Base-by-base conservation (phyloP, 805 yeast genomes). In the Kazachstania taianensis region DNA sequence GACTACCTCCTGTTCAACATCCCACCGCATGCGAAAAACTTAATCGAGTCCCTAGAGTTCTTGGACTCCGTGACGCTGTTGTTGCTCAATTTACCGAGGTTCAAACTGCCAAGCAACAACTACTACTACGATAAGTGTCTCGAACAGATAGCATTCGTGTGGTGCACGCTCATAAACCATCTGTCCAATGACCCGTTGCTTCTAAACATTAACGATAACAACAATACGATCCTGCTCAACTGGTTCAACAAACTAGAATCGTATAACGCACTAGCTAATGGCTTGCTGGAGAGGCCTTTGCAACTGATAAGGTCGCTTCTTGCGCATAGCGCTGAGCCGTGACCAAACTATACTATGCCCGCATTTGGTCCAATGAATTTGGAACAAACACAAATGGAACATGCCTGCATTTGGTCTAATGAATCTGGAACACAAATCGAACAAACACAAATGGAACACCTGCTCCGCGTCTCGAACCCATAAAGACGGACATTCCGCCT, bases 81-180 rank as follows among this genome's bases (percentile, higher is more conserved):
- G 41, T 44, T 55, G n/a, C 31, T 44, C 14, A 48, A 41, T 24
- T 38, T 57, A 27, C 63, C 63, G 17, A 45, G 55, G 19, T 57
- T 59, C 36, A 44, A 47, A 23, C 41, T 57, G 16, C 53, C 56
- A 32, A 48, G 55, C 39, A 57, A 59, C 39, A 59, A 59, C 36
- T 59, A 59, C 40, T 59, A 57, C 39, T 56, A 55, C 34, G 59
- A 57, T 38, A 55, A 54, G 41, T 53, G 62, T 37, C 40, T 55
- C 34, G 62, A 59, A 37, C 62, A 59, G 41, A 26, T 59, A 16
- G 50, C 61, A 18, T 50, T 43, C 31, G 45, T 56, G 15, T 57
- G 61, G 61, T 48, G 50, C 31, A 48, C 55, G 15, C 49, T 53
- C 14, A 49, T 55, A 26, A 49, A 52, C 32, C 50, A 52, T 28